Base-by-base conservation (phyloP, 352 stramenopile genomes). In the Pythium dissimile region DNA sequence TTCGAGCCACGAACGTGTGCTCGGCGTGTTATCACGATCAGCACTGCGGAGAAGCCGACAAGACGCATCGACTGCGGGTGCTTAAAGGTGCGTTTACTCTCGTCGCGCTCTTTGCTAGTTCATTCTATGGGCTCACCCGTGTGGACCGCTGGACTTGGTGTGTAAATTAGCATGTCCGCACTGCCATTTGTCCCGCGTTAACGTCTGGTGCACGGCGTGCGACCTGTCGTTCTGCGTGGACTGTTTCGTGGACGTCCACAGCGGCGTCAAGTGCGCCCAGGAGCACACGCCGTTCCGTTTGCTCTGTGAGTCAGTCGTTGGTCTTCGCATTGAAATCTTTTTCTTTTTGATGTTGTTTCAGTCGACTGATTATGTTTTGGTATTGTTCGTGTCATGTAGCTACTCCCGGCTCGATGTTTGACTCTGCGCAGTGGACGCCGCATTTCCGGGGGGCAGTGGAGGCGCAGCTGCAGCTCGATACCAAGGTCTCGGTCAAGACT, bases 161-260 rank as follows among this genome's bases (percentile, higher is more conserved):
- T 28, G n/a, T n/a, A n/a, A n/a, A n/a, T n/a, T n/a, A 91, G 78
- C 63, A n/a, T 92, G 82, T 57, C 76, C 65, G 16, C 77, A 84
- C 21, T 92, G 82, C 28, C 75, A 84, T 28, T 5, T 75, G n/a
- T 61, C 77, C 2, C 69, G 21, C 15, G 57, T 83, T 4, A 44
- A 50, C 0, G 77, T 72, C 51, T 89, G 71, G 69, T 92, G 82
- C 59, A 38, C 65, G 5, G 62, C 83, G 23, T 92, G 82, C 38
- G 71, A 89, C 21, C 45, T 89, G 47, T 71, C 66, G n/a, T 89
- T 92, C 51, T 92, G 82, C 46, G 35, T 23, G 0, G 42, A 54
- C n/a, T 92, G 82, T 28, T 84, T 77, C 32, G 31, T 64, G 1
- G 54, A 42, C 5, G 77, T 86, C 45, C 82, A 92, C 52, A 67